A percentile compares a stretch with the other conserved stretches of the same genome.
These are phyloP conservation scores for Dovyalis caffra DNA, from an alignment of 345 rosid genomes.

Conservation along the genomic window DNA sequence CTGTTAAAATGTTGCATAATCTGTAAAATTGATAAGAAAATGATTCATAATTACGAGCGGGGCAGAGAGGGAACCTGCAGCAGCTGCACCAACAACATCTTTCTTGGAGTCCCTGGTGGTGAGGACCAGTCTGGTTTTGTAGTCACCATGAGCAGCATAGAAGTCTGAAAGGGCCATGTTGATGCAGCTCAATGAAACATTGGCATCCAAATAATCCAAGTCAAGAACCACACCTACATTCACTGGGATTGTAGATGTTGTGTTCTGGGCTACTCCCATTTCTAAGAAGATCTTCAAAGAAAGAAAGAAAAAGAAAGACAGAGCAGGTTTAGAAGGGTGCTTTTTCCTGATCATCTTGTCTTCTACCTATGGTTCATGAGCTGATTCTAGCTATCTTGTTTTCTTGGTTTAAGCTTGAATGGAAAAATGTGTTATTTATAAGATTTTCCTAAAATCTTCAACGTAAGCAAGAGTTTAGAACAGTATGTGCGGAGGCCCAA, in stretches of 20 bases:
- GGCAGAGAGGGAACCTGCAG: too few species aligned
- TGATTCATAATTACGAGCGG: neutral
- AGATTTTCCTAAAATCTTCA: neutral
- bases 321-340: neutral
- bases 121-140: slow-evolving; percentile 47
- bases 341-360: neutral
- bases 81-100: too few species aligned
- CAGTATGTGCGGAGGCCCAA: neutral
- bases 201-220: slow-evolving; percentile 31
- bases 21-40: neutral
- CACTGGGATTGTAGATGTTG: slow-evolving; percentile 20
- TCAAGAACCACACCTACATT: slow-evolving; percentile 57
- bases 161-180: slow-evolving; percentile 57
- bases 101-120: slow-evolving; percentile 42
- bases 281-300: neutral
- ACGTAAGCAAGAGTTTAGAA: too few species aligned
- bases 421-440: neutral
- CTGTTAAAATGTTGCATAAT: too few species aligned
- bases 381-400: neutral
- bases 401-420: neutral
- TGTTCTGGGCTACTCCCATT: slow-evolving; percentile 19
- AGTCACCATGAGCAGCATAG: slow-evolving; percentile 31
- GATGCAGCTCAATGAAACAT: slow-evolving; percentile 40
- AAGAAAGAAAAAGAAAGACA: neutral
- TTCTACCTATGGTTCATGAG: too few species aligned